Percentiles rank a stretch among this genome's conserved stretches.
These are phyloP conservation scores for Cyclotella distinguenda DNA, from an alignment of 108 stramenopile genomes.

Conservation along the genomic window DNA sequence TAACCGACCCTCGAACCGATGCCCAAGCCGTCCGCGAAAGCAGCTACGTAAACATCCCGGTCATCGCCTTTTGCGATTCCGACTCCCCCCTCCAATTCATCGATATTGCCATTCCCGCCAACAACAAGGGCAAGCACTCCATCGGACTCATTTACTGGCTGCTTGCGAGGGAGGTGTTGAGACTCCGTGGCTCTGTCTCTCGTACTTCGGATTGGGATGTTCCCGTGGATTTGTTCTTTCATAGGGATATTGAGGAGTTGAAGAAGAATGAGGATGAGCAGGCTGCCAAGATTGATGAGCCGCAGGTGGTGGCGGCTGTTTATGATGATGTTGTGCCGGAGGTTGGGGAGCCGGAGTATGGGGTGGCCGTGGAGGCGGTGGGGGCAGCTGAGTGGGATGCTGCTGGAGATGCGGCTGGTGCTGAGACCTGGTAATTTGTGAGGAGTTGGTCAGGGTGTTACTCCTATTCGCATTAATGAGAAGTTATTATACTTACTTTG, in stretches of 20 bases:
- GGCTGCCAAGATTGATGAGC: constrained; percentile 87
- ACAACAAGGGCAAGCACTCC: constrained; percentile 99
- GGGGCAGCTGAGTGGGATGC: constrained; percentile 45
- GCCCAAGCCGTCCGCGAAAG: constrained; percentile 95
- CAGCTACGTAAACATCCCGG: constrained; percentile 98
- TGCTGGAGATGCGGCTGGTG: constrained; percentile 50
- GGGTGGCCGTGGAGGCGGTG: constrained; percentile 32
- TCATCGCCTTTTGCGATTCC: constrained; percentile 98
- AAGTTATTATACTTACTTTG: not conserved
- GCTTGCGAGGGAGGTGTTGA: constrained; percentile 96
- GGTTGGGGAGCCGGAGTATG: constrained; percentile 30
- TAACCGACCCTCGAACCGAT: constrained; percentile 99
- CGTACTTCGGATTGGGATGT: constrained; percentile 93
- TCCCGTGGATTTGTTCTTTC: constrained; percentile 99
- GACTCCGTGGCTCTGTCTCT: constrained; percentile 95
- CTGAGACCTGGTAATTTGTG: constrained; percentile 28
- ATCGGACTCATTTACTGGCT: constrained; percentile 99
- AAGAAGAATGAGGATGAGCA: constrained; percentile 97
- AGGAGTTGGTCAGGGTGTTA: too few relatives aligned
- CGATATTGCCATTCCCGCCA: constrained; percentile 99
- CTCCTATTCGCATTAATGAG: not conserved
- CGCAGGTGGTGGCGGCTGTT: constrained; percentile 53
- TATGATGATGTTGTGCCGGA: constrained; percentile 59
- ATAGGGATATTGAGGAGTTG: constrained; percentile 99
- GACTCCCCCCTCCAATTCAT: constrained; percentile 99